Base-by-base conservation (phyloP, 2,329 filamentous ascomycete genomes). In the Penicillium sp. region DNA sequence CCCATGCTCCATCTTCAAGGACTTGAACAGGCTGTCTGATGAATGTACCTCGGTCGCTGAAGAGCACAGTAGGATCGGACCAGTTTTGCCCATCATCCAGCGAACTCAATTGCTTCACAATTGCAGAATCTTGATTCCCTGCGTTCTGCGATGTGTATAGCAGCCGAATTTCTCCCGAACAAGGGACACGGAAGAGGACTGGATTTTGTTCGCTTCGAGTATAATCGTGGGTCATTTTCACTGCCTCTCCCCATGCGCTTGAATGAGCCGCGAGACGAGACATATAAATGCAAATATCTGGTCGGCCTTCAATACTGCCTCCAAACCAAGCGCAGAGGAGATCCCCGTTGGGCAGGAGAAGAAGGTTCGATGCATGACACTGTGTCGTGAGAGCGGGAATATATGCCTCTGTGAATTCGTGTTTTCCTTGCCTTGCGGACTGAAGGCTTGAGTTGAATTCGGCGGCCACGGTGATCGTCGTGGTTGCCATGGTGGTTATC, bases 191-290 rank as follows among this genome's bases (percentile, higher is more conserved):
- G 59, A 82, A 82, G 2, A 82, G 65, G 1, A 82, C 73, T 0
- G 80, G 81, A 37, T 82, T 82, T 62, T 82, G 80, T 45, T 81
- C 80, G 64, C 80, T 82, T 15, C 79, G 74, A 22, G 73, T 70
- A 4, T 71, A 60, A 59, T 80, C 81, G 10, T 73, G 75, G 0
- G 80, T 80, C 1, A 82, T 73, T 54, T 74, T 80, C 0, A 67
- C 53, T 0, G 80, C 75, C 0, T 63, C 40, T 0, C 69, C 66
- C 80, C 80, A 82, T 2, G 63, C 50, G 0, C 54, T 56, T 0
- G 73, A 60, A 0, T 73, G 75, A 0, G 73, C 68, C 1, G 64
- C 66, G 1, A 78, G 67, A 7, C 79, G 76, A 13, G 80, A 79
- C 0, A 80, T 65, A 61, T 80, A 80, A 53, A 82, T 80, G 58